These are phyloP conservation scores for Syzygium grande DNA, from an alignment of 345 rosid genomes.

Conservation along the genomic window DNA sequence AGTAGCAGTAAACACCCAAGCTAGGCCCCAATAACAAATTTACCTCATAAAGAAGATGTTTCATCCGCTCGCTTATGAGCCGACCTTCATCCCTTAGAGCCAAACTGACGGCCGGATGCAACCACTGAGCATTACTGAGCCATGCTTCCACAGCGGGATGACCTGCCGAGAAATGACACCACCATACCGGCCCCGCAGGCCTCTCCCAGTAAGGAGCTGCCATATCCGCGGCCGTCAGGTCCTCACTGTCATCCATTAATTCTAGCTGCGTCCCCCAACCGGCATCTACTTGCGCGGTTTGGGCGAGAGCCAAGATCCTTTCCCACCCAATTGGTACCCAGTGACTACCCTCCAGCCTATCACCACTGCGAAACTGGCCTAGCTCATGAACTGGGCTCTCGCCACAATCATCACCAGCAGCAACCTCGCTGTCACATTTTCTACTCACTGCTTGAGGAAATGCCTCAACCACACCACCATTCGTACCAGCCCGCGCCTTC, in stretches of 20 bases:
- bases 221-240: constrained; percentile 77
- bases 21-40: not conserved
- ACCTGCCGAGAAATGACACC: constrained; percentile 81
- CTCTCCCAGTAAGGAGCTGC: constrained; percentile 95
- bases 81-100: constrained; percentile 84
- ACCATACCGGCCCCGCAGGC: constrained; percentile 87
- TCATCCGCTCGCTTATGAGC: constrained; percentile 92
- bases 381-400: constrained; percentile 21
- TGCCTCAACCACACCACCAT: constrained; percentile 16
- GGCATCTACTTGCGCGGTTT: constrained; percentile 54
- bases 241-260: constrained; percentile 44
- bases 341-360: constrained; percentile 47
- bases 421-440: constrained; percentile 13
- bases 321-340: constrained; percentile 96
- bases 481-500: constrained; percentile 1
- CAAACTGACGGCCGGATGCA: constrained; percentile 91
- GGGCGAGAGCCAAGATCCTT: constrained; percentile 65
- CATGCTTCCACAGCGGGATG: constrained; percentile 51
- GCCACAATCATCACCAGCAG: constrained; percentile 24
- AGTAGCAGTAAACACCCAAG: not conserved
- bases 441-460: constrained; percentile 11
- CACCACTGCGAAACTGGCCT: constrained; percentile 19
- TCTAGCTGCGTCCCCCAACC: constrained; percentile 53
- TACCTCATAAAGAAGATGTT: constrained; percentile 89
- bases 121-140: constrained; percentile 80